Evolutionary conservation across 805 yeast species (phyloP).

Genomic region (Candida rishiriensis): DNA sequence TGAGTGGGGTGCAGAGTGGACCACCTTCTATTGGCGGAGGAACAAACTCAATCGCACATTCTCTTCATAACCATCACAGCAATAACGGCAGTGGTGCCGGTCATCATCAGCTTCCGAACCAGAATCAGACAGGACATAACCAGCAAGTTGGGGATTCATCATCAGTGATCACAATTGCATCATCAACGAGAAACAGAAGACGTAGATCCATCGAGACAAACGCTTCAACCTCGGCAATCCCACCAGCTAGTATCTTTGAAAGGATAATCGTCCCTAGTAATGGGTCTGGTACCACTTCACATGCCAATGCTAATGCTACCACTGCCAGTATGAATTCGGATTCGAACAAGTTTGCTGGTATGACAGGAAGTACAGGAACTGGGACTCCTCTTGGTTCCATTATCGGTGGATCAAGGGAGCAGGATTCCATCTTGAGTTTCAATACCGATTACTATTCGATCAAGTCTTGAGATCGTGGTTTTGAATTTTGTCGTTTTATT

Average conservation of each 20-base stretch:
- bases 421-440: too few species aligned
- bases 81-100: background rate
- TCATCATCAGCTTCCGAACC: background rate
- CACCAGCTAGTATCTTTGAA: conserved; percentile 70
- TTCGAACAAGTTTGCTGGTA: too few species aligned
- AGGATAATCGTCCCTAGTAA: conserved; percentile 27
- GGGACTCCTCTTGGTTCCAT: too few species aligned
- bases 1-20: conserved; percentile 4
- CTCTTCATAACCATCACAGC: too few species aligned
- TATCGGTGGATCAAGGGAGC: too few species aligned
- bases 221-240: conserved; percentile 63
- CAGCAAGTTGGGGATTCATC: conserved; percentile 22
- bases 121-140: background rate
- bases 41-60: background rate
- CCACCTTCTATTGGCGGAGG: conserved; percentile 9
- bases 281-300: background rate
- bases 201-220: conserved; percentile 41
- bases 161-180: conserved; percentile 31
- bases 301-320: too few species aligned
- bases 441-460: too few species aligned
- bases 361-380: too few species aligned
- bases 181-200: conserved; percentile 30
- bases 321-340: too few species aligned
- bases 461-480: too few species aligned
- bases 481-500: too few species aligned